Conservation (phyloP, 148 eudicot genomes). For the Linanthus parryae region DNA sequence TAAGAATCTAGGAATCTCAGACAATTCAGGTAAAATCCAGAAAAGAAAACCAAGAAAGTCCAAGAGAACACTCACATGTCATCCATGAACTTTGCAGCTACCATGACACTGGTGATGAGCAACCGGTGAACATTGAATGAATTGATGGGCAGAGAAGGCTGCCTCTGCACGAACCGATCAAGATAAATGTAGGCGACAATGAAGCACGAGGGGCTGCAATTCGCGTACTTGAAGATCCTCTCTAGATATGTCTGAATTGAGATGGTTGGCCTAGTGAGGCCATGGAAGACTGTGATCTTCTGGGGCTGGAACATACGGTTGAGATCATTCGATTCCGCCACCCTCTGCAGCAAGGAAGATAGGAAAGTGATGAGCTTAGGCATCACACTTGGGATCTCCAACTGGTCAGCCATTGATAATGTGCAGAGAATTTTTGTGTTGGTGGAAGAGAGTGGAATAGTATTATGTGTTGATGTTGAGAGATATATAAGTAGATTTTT, state of each 20-base stretch:
- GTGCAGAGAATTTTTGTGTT: neutral
- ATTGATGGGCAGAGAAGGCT: conserved; percentile 53
- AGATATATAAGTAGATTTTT: neutral
- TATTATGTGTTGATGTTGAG: neutral
- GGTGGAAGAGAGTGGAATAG: neutral
- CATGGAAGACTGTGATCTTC: conserved; percentile 56
- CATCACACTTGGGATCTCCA: conserved; percentile 24
- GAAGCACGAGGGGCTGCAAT: conserved; percentile 70
- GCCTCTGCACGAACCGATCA: conserved; percentile 58
- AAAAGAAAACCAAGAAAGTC: neutral
- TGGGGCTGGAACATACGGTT: conserved; percentile 15
- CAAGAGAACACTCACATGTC: conserved; percentile 51
- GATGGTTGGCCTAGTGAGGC: conserved; percentile 53
- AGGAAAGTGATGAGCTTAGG: conserved; percentile 42
- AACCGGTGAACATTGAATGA: conserved; percentile 81
- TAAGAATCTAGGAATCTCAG: no score
- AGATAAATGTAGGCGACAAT: conserved; percentile 71
- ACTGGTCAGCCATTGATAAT: conserved; percentile 25
- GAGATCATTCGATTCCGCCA: conserved; percentile 56
- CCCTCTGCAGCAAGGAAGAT: conserved; percentile 48
- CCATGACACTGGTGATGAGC: conserved; percentile 64
- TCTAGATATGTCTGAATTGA: conserved; percentile 57
- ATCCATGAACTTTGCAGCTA: conserved; percentile 83
- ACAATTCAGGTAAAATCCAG: neutral
- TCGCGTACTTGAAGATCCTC: conserved; percentile 73